Evolutionary conservation across 495 filamentous ascomycete genomes (phyloP).

Genomic region (Terfezia claveryi): DNA sequence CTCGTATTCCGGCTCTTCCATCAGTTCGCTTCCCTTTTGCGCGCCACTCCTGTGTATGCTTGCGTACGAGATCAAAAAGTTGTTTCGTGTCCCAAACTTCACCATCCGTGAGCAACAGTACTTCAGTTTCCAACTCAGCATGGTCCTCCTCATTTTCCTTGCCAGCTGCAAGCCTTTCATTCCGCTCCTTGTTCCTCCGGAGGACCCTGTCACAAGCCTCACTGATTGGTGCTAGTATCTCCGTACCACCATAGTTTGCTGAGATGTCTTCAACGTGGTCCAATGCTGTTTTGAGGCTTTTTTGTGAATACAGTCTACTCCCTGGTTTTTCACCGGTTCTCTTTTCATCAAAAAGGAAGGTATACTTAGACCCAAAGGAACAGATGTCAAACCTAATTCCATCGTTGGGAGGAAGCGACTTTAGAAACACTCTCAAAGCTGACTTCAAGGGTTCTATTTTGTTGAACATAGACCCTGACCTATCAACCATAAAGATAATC

Average conservation of each 20-base stretch:
- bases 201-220: conserved; percentile 13
- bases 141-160: conserved; percentile 15
- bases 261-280: conserved; percentile 27
- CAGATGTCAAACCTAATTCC: conserved; percentile 55
- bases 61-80: conserved; percentile 33
- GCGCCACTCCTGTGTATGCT: neutral
- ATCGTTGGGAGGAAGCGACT: conserved; percentile 33
- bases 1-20: conserved; percentile 30
- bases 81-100: conserved; percentile 36
- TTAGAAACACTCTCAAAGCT: conserved; percentile 45
- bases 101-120: conserved; percentile 52
- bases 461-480: conserved; percentile 41
- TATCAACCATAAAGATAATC: conserved; percentile 48
- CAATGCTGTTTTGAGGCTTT: conserved; percentile 30
- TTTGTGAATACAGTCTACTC: conserved; percentile 25
- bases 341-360: conserved; percentile 38
- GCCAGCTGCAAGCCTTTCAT: neutral
- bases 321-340: conserved; percentile 4
- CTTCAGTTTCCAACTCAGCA: conserved; percentile 34
- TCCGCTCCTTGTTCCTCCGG: neutral
- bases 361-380: conserved; percentile 35
- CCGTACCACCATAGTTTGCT: conserved; percentile 43
- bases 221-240: conserved; percentile 35
- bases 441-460: conserved; percentile 33
- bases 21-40: conserved; percentile 21